These are phyloP conservation scores for Sclerotinia spermophila DNA, from an alignment of 2,329 filamentous ascomycete genomes.

Conservation along the genomic window DNA sequence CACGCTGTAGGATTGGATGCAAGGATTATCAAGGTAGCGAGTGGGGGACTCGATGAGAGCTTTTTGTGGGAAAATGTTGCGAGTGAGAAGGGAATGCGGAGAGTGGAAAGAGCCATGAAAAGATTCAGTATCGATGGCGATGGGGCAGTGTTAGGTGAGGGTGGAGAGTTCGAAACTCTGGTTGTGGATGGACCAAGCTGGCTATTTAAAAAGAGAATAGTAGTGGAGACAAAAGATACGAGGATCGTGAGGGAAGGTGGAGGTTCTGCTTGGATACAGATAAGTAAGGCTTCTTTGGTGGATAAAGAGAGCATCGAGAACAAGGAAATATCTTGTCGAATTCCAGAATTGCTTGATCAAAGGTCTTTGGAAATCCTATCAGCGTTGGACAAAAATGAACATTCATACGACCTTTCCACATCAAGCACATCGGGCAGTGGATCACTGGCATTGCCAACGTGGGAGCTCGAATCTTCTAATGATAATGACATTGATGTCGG, in stretches of 20 bases:
- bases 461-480: not conserved
- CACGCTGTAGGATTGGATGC: constrained; percentile 71
- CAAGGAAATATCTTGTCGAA: constrained; percentile 41
- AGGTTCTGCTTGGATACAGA: constrained; percentile 69
- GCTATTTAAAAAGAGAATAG: constrained; percentile 70
- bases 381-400: constrained; percentile 6
- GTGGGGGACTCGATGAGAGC: constrained; percentile 75
- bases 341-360: constrained; percentile 64
- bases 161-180: constrained; percentile 93
- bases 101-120: constrained; percentile 52
- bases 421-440: not conserved
- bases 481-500: not conserved
- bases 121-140: constrained; percentile 63
- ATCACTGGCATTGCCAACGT: not conserved
- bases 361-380: constrained; percentile 46
- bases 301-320: constrained; percentile 43
- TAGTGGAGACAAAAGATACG: constrained; percentile 52
- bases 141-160: constrained; percentile 81
- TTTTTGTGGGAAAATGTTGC: constrained; percentile 81
- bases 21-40: constrained; percentile 93
- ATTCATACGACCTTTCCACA: not conserved
- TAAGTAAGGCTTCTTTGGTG: constrained; percentile 51
- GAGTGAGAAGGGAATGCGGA: constrained; percentile 46
- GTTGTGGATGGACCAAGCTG: constrained; percentile 72
- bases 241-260: constrained; percentile 64